These are phyloP conservation scores for Rugonectria rugulosa DNA, from an alignment of 2,329 filamentous ascomycete species.

Conservation along the genomic window DNA sequence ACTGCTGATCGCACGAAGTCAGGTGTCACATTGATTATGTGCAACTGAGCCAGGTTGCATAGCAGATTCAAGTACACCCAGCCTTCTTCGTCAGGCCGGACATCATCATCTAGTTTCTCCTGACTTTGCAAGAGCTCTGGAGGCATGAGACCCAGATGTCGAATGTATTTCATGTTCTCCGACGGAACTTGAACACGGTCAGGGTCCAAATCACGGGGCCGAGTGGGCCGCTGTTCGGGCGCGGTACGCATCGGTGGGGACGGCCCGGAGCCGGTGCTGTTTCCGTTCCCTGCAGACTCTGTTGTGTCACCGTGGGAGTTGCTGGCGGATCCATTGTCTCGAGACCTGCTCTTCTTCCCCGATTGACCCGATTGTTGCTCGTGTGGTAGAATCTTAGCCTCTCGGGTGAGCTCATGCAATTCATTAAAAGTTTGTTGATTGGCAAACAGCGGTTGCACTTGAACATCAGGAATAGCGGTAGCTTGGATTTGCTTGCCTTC, in stretches of 20 bases:
- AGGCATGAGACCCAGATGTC: constrained; percentile 73
- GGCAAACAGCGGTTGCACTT: constrained; percentile 30
- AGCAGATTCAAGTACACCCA: constrained; percentile 87
- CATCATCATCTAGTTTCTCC: constrained; percentile 50
- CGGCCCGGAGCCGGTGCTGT: constrained; percentile 42
- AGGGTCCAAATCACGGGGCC: constrained; percentile 79
- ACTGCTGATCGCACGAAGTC: constrained; percentile 80
- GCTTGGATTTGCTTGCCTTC: constrained; percentile 18
- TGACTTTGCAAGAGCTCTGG: constrained; percentile 60
- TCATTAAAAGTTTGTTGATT: constrained; percentile 47
- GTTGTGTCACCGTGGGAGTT: constrained; percentile 58
- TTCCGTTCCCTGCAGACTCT: constrained; percentile 51
- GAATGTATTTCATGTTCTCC: constrained; percentile 83
- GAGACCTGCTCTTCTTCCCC: constrained; percentile 51
- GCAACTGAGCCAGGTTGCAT: constrained; percentile 82
- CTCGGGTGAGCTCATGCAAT: constrained; percentile 48
- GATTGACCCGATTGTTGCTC: constrained; percentile 39
- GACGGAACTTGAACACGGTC: constrained; percentile 76
- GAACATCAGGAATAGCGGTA: constrained; percentile 38
- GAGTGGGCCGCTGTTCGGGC: constrained; percentile 78
- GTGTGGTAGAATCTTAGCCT: constrained; percentile 56
- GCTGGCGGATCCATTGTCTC: constrained; percentile 54
- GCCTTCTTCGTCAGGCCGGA: constrained; percentile 70
- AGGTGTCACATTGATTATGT: constrained; percentile 83
- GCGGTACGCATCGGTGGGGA: constrained; percentile 51